Evolutionary conservation across 2,329 filamentous ascomycete genomes (phyloP).

Genomic region (Fusarium sp.): DNA sequence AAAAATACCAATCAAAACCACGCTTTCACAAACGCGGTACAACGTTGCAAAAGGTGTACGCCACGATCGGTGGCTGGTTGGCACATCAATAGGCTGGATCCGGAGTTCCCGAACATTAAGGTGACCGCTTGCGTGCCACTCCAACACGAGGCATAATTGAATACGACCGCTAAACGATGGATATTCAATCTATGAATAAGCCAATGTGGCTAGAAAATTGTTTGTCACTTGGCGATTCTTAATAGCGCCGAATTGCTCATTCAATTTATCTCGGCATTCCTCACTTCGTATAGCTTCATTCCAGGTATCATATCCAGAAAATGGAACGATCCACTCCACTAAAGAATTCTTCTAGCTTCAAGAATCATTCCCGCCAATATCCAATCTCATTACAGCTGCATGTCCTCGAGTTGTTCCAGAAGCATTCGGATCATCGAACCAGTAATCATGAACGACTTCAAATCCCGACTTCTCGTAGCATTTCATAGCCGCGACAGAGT

Average conservation of each 20-base stretch:
- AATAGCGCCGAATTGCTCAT: not conserved
- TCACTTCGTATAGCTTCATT: not conserved
- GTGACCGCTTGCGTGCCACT: not conserved
- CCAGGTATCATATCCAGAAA: accelerated
- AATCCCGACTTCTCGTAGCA: constrained; percentile 32
- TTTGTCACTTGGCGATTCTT: not conserved
- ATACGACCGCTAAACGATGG: not conserved
- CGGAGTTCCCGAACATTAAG: not conserved
- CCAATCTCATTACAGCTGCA: constrained; percentile 26
- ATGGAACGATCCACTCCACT: not conserved
- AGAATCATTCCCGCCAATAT: not conserved
- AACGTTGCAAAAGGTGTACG: not conserved
- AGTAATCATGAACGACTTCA: constrained; percentile 14
- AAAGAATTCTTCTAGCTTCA: not conserved
- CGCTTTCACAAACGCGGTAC: not conserved
- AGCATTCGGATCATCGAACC: constrained; percentile 10
- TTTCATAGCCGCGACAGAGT: constrained; percentile 1
- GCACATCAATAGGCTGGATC: not conserved
- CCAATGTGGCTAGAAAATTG: not conserved
- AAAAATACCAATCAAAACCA: not conserved
- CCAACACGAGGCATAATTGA: not conserved
- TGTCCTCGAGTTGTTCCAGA: not conserved
- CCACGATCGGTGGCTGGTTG: not conserved
- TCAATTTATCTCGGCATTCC: not conserved
- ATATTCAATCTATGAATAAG: not conserved